Percentiles rank a stretch among this genome's conserved stretches.
Evolutionary conservation across 2,329 filamentous ascomycete species (phyloP).

Genomic region (Fusarium nurragi): DNA sequence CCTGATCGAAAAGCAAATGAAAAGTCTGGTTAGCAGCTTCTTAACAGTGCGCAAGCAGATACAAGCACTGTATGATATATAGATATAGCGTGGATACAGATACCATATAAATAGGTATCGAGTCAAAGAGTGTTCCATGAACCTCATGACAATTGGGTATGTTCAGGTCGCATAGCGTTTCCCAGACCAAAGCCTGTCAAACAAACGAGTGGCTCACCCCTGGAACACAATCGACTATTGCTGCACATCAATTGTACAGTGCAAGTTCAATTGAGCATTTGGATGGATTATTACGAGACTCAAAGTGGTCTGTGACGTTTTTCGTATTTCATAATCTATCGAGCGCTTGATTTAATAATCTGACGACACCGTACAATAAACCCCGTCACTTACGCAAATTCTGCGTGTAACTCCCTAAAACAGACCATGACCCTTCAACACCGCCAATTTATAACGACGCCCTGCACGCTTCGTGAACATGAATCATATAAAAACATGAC

Average conservation of each 20-base stretch:
- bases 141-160: no score
- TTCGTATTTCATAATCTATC: neutral
- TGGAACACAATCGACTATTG: neutral
- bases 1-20: neutral
- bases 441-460: constrained; percentile 27
- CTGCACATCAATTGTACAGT: neutral
- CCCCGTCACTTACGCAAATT: neutral
- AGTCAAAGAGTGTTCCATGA: no score
- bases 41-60: neutral
- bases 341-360: neutral
- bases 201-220: no score
- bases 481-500: constrained; percentile 12
- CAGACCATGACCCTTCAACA: neutral
- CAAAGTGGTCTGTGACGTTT: neutral
- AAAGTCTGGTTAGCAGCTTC: constrained; percentile 1
- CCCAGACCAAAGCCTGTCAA: no score
- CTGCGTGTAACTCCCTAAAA: constrained; percentile 12
- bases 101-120: no score
- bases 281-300: neutral
- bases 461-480: constrained; percentile 19
- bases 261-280: neutral
- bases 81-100: neutral
- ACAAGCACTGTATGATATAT: constrained; percentile 1
- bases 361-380: neutral
- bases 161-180: no score